These are phyloP conservation scores for Aspergillus sp. DNA, from an alignment of 2,329 filamentous ascomycete species.

Conservation along the genomic window DNA sequence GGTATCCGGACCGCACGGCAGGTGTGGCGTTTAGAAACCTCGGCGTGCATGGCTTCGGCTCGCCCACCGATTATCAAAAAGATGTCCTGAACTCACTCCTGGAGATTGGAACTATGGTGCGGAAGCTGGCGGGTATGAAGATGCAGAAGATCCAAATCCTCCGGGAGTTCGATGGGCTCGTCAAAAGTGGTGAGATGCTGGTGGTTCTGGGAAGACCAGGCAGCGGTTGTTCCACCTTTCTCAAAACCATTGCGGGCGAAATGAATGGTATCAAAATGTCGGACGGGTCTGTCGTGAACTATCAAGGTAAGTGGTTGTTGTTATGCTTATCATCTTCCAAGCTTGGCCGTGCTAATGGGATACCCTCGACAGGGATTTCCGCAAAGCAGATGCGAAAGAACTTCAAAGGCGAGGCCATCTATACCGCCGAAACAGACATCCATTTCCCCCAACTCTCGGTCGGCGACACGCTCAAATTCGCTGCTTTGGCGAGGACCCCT, in stretches of 20 bases:
- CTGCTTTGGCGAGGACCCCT: conserved; percentile 62
- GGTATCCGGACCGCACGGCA: conserved; percentile 8
- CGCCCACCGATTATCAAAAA: conserved; percentile 65
- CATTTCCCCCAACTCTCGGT: conserved; percentile 78
- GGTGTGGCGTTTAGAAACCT: conserved; percentile 49
- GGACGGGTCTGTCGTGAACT: conserved; percentile 13
- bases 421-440: conserved; percentile 80
- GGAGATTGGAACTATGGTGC: conserved; percentile 41
- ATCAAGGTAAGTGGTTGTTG: conserved; percentile 22
- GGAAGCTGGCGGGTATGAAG: conserved; percentile 11
- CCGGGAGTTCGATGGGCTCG: conserved; percentile 58
- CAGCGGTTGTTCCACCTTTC: conserved; percentile 69
- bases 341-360: background rate
- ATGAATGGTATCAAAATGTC: conserved; percentile 69
- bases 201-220: conserved; percentile 46
- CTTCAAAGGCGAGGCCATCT: conserved; percentile 85
- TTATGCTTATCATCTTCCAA: background rate
- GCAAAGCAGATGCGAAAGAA: conserved; percentile 59
- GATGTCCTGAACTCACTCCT: conserved; percentile 61
- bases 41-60: conserved; percentile 64
- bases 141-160: conserved; percentile 49
- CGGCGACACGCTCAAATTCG: conserved; percentile 76
- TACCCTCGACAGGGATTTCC: conserved; percentile 30
- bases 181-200: conserved; percentile 54
- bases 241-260: conserved; percentile 80